phyloP scores from a whole-genome alignment of 179 eudicot genomes.

The Carnegiea gigantea region DNA sequence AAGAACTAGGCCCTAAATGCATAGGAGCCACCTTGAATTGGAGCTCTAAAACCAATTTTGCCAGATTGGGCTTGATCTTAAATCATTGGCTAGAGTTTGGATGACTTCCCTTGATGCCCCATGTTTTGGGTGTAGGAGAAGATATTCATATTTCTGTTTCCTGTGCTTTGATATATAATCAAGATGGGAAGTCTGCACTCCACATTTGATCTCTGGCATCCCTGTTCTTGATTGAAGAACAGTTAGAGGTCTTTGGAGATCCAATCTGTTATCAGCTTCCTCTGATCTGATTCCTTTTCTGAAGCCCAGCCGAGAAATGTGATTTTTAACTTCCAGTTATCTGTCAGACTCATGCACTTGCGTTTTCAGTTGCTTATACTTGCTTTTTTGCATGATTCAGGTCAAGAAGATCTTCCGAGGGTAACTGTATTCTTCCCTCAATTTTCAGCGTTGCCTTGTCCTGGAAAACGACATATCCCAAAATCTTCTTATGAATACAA shows the following conservation, averaged over 20 bases:
- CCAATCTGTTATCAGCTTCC: background rate
- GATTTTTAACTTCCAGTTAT: background rate
- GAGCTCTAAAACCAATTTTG: no score
- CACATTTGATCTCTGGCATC: background rate
- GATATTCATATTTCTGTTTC: no score
- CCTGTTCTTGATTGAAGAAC: background rate
- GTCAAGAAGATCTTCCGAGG: constrained; percentile 44
- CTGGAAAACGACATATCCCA: background rate
- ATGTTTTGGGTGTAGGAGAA: no score
- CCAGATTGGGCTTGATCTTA: no score
- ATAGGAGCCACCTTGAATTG: no score
- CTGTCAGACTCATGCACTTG: background rate
- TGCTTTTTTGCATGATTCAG: constrained; percentile 35
- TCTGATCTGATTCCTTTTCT: background rate
- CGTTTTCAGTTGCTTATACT: background rate
- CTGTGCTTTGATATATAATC: no score
- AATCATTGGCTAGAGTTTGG: no score
- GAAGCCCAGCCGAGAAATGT: background rate
- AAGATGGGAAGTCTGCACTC: background rate
- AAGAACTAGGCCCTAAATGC: no score
- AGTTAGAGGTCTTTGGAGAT: background rate
- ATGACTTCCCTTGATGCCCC: no score
- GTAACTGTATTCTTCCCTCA: constrained; percentile 10
- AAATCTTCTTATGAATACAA: background rate
- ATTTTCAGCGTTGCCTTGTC: background rate